Evolutionary conservation across 169 alveolate genomes (phyloP), one percentile per base, ranked within the genome.

Genomic region (Eimeria falciformis): DNA sequence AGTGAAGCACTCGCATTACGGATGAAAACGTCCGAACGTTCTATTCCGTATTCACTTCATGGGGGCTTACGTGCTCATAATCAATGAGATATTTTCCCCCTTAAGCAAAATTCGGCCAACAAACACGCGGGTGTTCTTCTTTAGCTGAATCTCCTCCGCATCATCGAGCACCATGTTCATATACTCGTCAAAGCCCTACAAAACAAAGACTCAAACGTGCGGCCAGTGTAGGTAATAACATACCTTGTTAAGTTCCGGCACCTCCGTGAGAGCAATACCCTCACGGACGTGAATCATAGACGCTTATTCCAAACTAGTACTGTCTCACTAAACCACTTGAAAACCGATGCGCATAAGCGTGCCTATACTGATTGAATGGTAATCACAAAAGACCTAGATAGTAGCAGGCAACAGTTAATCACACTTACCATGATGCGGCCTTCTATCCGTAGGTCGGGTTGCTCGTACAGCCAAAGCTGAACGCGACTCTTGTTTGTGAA

Each of bases 161-260:
- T 98, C 98, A 89, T 98, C 99, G 90, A 98, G 87, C 25, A 98
- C 99, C 96, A 98, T 95, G 93, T 98, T 98, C 99, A 98, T 98
- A 92, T 97, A 98, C 94, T 98, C 99, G 89, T 98, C 99, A 79
- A 98, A 98, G 0, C 99, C 99, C 98, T 97, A 86, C 14, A 75
- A 5, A 45, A 2, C 12, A 0, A 23, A 40, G 27, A 58, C 27
- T 45, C 73, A 6, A 62, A 82, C n/a, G n/a, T n/a, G n/a, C n/a
- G n/a, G n/a, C n/a, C n/a, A n/a, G n/a, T n/a, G n/a, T n/a, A n/a
- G n/a, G n/a, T n/a, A n/a, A n/a, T n/a, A n/a, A n/a, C n/a, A n/a
- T n/a, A n/a, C n/a, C n/a, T n/a, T n/a, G n/a, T n/a, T n/a, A n/a
- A n/a, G n/a, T n/a, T n/a, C n/a, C n/a, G n/a, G n/a, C n/a, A n/a